Evolutionary conservation across 2,329 filamentous ascomycete genomes (phyloP).

Genomic region (Diaporthe destruens): DNA sequence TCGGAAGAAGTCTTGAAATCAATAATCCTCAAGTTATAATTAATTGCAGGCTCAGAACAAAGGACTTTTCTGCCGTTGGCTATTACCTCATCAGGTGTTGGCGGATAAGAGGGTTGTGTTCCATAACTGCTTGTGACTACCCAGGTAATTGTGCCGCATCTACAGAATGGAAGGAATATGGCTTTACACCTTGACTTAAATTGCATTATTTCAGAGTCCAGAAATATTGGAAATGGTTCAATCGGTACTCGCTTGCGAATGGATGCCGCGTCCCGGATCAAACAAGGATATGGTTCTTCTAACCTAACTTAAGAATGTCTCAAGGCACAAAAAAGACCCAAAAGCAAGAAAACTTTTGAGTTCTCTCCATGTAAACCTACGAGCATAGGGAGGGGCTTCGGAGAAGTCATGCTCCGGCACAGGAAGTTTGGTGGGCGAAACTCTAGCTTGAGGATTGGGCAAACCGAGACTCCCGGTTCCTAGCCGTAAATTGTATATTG

Average conservation of each 20-base stretch:
- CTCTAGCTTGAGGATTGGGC: no score
- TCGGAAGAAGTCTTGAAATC: neutral
- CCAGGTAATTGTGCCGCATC: no score
- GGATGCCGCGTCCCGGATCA: no score
- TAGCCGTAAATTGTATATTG: no score
- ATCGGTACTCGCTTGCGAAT: neutral
- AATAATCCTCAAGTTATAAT: neutral
- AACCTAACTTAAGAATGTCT: neutral
- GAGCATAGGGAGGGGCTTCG: neutral
- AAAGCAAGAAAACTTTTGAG: no score
- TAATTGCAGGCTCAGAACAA: neutral
- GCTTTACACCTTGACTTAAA: neutral
- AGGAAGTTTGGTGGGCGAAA: neutral
- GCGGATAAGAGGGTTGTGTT: neutral
- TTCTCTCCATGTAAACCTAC: no score
- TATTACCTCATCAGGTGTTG: neutral
- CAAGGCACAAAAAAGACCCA: no score
- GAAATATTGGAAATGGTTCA: neutral
- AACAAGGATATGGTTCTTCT: neutral
- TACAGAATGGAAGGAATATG: neutral
- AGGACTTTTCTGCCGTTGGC: neutral
- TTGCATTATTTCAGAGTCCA: neutral
- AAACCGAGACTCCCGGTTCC: neutral
- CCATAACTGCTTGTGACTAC: neutral
- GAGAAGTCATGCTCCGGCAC: neutral